Evolutionary conservation across 495 filamentous ascomycete species (phyloP).

Genomic region (Chaetomidium leptoderma): DNA sequence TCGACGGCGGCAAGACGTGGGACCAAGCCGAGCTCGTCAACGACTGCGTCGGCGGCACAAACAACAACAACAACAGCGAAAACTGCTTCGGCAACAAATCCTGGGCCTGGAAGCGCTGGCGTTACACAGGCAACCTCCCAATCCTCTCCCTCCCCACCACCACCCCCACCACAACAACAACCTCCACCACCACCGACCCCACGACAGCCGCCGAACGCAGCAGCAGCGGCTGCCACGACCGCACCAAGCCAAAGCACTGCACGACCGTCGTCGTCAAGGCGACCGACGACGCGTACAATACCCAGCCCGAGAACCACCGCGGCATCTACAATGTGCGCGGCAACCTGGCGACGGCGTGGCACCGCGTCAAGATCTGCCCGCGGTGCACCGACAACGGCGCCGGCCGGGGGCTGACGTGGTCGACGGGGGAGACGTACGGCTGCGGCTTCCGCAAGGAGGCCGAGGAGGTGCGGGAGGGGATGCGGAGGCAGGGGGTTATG

Average conservation of each 20-base stretch:
- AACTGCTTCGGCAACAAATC: slow-evolving; percentile 36
- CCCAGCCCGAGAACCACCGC: slow-evolving; percentile 50
- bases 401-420: slow-evolving; percentile 16
- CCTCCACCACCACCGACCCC: neutral
- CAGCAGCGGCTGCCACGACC: slow-evolving; percentile 3
- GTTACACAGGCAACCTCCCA: slow-evolving; percentile 32
- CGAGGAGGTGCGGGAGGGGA: slow-evolving; percentile 21
- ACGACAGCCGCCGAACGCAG: slow-evolving; percentile 4
- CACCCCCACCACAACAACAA: neutral
- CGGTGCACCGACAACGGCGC: slow-evolving; percentile 16
- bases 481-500: slow-evolving; percentile 8
- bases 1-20: slow-evolving; percentile 54
- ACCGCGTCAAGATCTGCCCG: slow-evolving; percentile 41
- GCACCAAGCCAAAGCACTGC: slow-evolving; percentile 19
- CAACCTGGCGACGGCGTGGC: slow-evolving; percentile 54
- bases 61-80: slow-evolving; percentile 34
- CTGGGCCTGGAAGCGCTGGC: slow-evolving; percentile 57
- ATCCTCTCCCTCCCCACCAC: slow-evolving; percentile 4
- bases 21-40: slow-evolving; percentile 47
- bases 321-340: slow-evolving; percentile 53
- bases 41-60: slow-evolving; percentile 33
- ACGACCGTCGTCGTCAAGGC: slow-evolving; percentile 53
- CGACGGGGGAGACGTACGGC: slow-evolving; percentile 28
- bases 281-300: slow-evolving; percentile 54
- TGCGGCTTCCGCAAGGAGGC: slow-evolving; percentile 31